phyloP scores from a whole-genome alignment of 352 stramenopile genomes.

The Globisporangium parvum region DNA sequence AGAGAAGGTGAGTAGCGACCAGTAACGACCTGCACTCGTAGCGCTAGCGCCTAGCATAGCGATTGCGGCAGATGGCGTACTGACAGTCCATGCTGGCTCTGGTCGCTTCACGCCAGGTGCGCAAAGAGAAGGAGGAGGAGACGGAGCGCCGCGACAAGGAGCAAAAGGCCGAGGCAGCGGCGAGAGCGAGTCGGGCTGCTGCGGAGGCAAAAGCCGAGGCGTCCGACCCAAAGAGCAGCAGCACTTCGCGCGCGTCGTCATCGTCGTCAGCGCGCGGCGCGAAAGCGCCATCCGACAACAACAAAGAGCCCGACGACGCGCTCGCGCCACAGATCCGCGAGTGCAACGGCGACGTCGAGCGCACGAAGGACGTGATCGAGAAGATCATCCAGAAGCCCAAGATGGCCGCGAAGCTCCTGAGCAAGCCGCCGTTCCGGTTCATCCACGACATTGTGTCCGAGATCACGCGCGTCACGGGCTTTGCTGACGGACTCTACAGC shows the following conservation, averaged over 20 bases:
- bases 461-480: slow-evolving; percentile 72
- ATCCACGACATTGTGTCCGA: slow-evolving; percentile 83
- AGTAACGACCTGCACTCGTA: neutral
- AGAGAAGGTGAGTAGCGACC: slow-evolving; percentile 22
- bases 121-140: slow-evolving; percentile 26
- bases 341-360: slow-evolving; percentile 73
- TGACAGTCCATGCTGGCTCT: neutral
- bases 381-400: slow-evolving; percentile 82
- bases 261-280: slow-evolving; percentile 19
- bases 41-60: neutral
- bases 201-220: slow-evolving; percentile 13
- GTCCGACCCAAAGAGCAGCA: slow-evolving; percentile 29
- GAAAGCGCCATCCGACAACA: slow-evolving; percentile 38
- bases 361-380: slow-evolving; percentile 68
- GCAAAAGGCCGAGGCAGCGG: slow-evolving; percentile 21
- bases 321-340: slow-evolving; percentile 53
- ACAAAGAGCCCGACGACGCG: slow-evolving; percentile 42
- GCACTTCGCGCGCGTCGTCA: slow-evolving; percentile 17
- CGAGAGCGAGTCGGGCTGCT: neutral
- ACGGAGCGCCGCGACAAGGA: slow-evolving; percentile 21
- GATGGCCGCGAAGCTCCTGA: slow-evolving; percentile 76
- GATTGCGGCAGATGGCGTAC: too few relatives aligned
- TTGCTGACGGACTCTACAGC: slow-evolving; percentile 79
- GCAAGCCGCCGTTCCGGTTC: slow-evolving; percentile 86
- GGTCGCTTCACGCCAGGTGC: slow-evolving; percentile 6